phyloP scores from a whole-genome alignment of 2,329 filamentous ascomycete species.

The Fusarium camptoceras region DNA sequence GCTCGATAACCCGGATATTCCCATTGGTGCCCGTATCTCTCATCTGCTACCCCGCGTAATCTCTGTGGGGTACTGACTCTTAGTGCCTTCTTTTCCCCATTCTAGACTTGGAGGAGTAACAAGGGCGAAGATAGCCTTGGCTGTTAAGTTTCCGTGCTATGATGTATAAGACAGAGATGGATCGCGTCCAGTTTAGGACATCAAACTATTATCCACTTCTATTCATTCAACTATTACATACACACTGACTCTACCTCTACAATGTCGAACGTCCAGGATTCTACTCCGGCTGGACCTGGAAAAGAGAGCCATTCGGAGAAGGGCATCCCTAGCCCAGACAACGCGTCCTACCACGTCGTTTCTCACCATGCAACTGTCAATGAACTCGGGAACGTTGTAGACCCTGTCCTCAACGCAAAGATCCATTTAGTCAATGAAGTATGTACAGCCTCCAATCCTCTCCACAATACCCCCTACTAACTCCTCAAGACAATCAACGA shows the following conservation, averaged over 20 bases:
- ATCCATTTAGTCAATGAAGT: conserved; percentile 10
- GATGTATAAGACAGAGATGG: neutral
- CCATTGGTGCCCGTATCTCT: conserved; percentile 6
- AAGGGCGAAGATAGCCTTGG: neutral
- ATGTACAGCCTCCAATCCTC: neutral
- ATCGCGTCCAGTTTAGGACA: neutral
- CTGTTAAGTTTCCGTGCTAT: neutral
- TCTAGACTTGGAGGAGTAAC: neutral
- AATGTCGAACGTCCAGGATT: neutral
- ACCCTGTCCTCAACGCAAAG: neutral
- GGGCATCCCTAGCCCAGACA: neutral
- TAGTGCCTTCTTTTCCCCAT: neutral
- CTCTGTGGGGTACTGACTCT: neutral
- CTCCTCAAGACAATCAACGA: conserved; percentile 61
- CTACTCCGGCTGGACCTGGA: neutral
- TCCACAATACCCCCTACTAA: fast-evolving
- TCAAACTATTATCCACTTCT: neutral
- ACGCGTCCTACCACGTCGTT: neutral
- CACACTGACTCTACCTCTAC: neutral
- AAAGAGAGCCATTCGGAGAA: conserved; percentile 2
- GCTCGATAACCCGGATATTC: neutral
- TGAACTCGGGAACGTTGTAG: neutral
- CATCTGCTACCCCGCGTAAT: neutral
- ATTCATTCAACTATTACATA: neutral
- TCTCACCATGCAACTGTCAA: neutral